Evolutionary conservation across 371 early-diverging fungal species (phyloP), one percentile per base, ranked within the genome.

Genomic region (Syncephalastrum monosporum): DNA sequence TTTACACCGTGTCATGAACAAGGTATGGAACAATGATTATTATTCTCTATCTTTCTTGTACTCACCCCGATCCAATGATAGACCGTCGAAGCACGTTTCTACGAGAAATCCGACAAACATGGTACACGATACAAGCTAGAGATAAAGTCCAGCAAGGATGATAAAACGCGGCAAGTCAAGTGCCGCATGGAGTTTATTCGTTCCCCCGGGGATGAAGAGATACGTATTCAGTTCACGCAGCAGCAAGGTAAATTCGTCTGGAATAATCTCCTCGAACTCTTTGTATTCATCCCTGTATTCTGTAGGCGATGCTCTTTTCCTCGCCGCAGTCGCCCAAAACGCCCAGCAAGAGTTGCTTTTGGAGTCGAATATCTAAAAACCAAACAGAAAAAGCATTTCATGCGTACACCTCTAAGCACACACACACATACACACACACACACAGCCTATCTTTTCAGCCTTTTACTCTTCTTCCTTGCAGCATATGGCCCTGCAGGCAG

Each of bases 41-140:
- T 4, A 5, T 13, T 6, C 23, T 16, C 4, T 16, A 6, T 4
- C 41, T 46, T 14, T 6, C 5, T 21, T 3, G 0, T 60, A 47
- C 33, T 29, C 42, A 48, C 16, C 16, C 3, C 16, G 17, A 12
- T 48, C 54, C 38, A 10, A 33, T 10, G 10, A 33, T 10, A 33
- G 38, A 55, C 59, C 13, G 59, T 55, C 5, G 74, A 76, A 33
- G 65, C 68, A 21, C 55, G 71, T 5, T 71, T 72, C 51, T 76
- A 76, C 52, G 73, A 76, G 59, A 76, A 76, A 51, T 55, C 56
- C 12, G 73, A 72, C 43, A 67, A 71, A 27, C 33, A 65, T 42
- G 77, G 73, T 15, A 56, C 63, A 33, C 67, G 77, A 3, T 76
- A 73, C 56, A 76, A 76, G 57, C 63, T 67, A 7, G 77, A 76